Evolutionary conservation across 1,284 basidiomycete species (phyloP).

Genomic region (Ceratobasidium sp.): DNA sequence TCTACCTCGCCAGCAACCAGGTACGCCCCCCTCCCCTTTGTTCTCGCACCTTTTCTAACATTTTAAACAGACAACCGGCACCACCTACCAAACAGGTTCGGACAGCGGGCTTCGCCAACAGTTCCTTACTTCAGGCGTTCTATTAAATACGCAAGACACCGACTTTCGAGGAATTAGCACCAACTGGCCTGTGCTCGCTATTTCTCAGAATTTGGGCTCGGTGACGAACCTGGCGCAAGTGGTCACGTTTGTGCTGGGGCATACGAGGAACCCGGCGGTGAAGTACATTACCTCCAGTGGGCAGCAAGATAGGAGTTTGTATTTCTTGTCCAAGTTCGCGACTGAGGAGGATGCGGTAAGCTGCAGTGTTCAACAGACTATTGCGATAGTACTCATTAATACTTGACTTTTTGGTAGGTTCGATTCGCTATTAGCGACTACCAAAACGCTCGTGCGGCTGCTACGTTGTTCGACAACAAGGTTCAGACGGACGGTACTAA

Average conservation of each 20-base stretch:
- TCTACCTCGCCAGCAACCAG: conserved; percentile 65
- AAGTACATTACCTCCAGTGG: conserved; percentile 64
- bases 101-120: conserved; percentile 66
- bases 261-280: conserved; percentile 68
- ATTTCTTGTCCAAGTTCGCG: conserved; percentile 63
- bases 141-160: conserved; percentile 66
- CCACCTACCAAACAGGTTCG: conserved; percentile 70
- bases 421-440: conserved; percentile 65
- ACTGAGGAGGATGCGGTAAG: conserved; percentile 61
- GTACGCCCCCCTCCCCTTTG: conserved; percentile 21
- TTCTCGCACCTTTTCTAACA: background rate
- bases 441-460: conserved; percentile 59
- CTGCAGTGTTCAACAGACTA: background rate
- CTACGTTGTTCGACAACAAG: conserved; percentile 65
- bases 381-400: background rate
- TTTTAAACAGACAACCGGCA: conserved; percentile 56
- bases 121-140: conserved; percentile 64
- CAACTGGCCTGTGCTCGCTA: conserved; percentile 72
- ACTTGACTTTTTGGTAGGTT: background rate
- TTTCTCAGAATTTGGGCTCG: conserved; percentile 64
- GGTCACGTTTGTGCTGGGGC: conserved; percentile 66
- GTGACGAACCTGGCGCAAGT: conserved; percentile 49
- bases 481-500: conserved; percentile 64
- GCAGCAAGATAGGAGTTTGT: conserved; percentile 61
- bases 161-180: conserved; percentile 67